Base-by-base conservation (phyloP, 1,284 basidiomycete genomes). In the Laetiporus sulphureus region DNA sequence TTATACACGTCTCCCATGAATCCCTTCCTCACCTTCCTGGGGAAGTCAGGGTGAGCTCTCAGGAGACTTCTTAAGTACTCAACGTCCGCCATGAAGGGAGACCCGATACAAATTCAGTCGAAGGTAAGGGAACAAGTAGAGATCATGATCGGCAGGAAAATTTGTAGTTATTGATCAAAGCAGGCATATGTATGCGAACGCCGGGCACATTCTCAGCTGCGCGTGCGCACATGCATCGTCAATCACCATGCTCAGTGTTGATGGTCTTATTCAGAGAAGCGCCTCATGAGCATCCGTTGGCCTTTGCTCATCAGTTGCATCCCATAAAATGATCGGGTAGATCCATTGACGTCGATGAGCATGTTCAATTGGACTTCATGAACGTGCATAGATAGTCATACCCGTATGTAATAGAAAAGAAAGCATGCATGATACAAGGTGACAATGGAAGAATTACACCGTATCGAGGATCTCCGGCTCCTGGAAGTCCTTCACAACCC, bases 401-500 rank as follows among this genome's bases (percentile, higher is more conserved):
- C 67, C 63, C 60, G 64, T 47, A 60, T 58, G 65, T 63, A 65
- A 48, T 57, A 52, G 46, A 52, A 47, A 47, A 47, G 50, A 59
- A 55, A 59, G 62, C 57, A 64, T 68, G 61, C 49, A 55, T 55
- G 58, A 58, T 69, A 72, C 67, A 71, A 58, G 57, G 59, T 60
- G 54, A 60, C 57, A 61, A 53, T 53, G 54, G 44, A 63, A 57
- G 60, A n/a, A 67, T 79, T 75, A 90, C 51, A 90, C 90, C 54
- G 84, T 79, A 61, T 88, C 84, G 44, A 87, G 77, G 57, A 90
- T 76, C 69, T 88, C 86, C 38, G 88, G 90, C 75, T 93, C 91
- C 78, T 91, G 91, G 76, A 91, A 93, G 67, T 93, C 91, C 71
- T 87, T 90, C 48, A 71, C 83, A 46, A 91, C 80, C 63, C 83